These are phyloP conservation scores for Lantana camara DNA, from an alignment of 257 asterid genomes.

Conservation along the genomic window DNA sequence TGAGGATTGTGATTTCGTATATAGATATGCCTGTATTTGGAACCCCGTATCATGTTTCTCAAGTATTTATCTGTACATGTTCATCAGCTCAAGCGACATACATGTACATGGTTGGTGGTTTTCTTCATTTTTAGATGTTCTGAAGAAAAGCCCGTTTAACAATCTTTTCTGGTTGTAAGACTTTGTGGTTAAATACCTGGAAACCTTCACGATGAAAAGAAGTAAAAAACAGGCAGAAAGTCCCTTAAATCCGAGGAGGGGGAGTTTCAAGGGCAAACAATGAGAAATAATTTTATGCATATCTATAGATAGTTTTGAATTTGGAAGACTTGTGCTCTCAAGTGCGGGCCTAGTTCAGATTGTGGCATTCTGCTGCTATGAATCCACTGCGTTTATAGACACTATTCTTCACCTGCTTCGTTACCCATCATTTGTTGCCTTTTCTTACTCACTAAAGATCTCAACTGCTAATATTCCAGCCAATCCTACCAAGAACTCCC, in stretches of 20 bases:
- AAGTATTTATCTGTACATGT: no score
- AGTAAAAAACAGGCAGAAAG: no score
- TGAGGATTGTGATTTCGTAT: not conserved
- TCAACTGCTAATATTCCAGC: slow-evolving; percentile 15
- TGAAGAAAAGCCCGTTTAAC: not conserved
- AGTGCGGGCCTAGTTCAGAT: slow-evolving; percentile 50
- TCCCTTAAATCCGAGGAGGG: slow-evolving; percentile 17
- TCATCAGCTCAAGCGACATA: no score
- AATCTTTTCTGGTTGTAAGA: not conserved
- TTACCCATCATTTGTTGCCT: slow-evolving; percentile 44
- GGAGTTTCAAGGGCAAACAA: no score
- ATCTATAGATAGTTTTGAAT: slow-evolving; percentile 38
- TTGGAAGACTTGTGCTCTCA: slow-evolving; percentile 40
- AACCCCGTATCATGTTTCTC: no score
- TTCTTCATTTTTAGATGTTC: not conserved
- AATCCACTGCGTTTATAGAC: slow-evolving; percentile 37
- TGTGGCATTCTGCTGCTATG: slow-evolving; percentile 55
- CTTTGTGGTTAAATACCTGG: not conserved
- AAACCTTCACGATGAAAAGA: not conserved
- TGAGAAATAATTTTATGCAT: not conserved
- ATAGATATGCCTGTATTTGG: not conserved
- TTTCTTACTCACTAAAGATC: slow-evolving; percentile 23
- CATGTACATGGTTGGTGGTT: no score
- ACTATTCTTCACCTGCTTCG: slow-evolving; percentile 52
- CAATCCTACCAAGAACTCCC: slow-evolving; percentile 38